Percentiles rank a stretch among this genome's conserved stretches.
These are phyloP conservation scores for Backusella liffmaniae DNA, from an alignment of 192 early-diverging fungal genomes.

Conservation along the genomic window DNA sequence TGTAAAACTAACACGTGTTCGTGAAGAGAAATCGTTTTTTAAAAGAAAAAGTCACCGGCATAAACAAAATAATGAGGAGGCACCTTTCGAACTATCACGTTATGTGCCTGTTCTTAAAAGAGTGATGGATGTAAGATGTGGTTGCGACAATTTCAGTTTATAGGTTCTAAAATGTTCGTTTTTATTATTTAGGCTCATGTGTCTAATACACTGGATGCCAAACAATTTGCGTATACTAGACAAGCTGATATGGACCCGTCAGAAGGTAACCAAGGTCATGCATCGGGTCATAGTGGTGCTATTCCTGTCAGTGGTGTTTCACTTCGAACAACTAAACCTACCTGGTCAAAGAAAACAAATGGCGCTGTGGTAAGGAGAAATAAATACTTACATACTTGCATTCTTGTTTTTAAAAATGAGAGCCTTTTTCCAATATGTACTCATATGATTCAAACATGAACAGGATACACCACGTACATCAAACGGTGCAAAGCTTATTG, in stretches of 20 bases:
- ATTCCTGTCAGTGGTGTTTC: constrained; percentile 38
- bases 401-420: neutral
- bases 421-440: neutral
- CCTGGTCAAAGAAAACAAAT: constrained; percentile 24
- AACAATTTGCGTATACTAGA: constrained; percentile 65
- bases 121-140: constrained; percentile 39
- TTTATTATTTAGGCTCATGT: constrained; percentile 44
- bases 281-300: constrained; percentile 13
- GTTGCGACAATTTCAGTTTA: neutral
- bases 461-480: neutral
- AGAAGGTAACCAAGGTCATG: constrained; percentile 12
- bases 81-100: constrained; percentile 72
- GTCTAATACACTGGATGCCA: constrained; percentile 47
- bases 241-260: constrained; percentile 46
- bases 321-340: constrained; percentile 33
- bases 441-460: neutral
- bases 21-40: constrained; percentile 47
- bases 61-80: constrained; percentile 50
- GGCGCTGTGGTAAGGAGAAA: neutral
- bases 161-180: neutral
- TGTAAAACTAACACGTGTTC: constrained; percentile 51
- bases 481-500: constrained; percentile 58
- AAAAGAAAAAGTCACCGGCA: constrained; percentile 44
- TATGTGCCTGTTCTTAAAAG: constrained; percentile 74
- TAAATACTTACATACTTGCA: no score